Base-by-base conservation (phyloP, 805 yeast genomes). In the Yarrowia yakushimensis region DNA sequence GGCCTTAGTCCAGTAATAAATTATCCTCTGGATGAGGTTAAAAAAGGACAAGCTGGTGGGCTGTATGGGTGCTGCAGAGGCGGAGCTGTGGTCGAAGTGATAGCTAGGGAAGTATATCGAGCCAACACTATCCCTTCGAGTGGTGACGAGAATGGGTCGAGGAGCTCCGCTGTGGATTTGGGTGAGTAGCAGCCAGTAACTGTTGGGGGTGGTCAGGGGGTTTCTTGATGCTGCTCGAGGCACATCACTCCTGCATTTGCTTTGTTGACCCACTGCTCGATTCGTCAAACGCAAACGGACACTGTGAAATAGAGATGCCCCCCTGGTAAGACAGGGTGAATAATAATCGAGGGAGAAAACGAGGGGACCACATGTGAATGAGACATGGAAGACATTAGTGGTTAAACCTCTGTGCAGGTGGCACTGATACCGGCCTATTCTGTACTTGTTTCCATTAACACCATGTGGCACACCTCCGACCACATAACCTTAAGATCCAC, bases 231-330 rank as follows among this genome's bases (percentile, higher is more conserved):
- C 43, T 52, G 59, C 43, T 36, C 59, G 30, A 34, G 33, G 43
- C 37, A 52, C 59, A 52, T 52, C 43, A 52, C 59, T 52, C 59
- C 59, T 52, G 59, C 59, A 52, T 52, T 25, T 48, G 41, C 57
- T 25, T 36, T 52, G 59, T 52, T 52, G 43, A 34, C 43, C 42
- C 20, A 52, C 59, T 52, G 23, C 59, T 52, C 59, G 59, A 52
- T 52, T 52, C 43, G 59, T 52, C 39, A 48, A 48, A 48, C 39
- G 20, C 20, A 22, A 31, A 48, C 5, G 6, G 28, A 17, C 52
- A 23, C 39, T 31, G 55, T 48, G 37, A 22, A 33, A 39, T 22
- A 39, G 17, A 2, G 9, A 20, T 11, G 25, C 12, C 43, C 23
- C 18, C 18, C 45, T 41, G 48, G n/a, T 3, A 43, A 48, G 39